Evolutionary conservation across 2,329 filamentous ascomycete genomes (phyloP), one percentile per base, ranked within the genome.

Genomic region (Nothomitra cinnamomea): DNA sequence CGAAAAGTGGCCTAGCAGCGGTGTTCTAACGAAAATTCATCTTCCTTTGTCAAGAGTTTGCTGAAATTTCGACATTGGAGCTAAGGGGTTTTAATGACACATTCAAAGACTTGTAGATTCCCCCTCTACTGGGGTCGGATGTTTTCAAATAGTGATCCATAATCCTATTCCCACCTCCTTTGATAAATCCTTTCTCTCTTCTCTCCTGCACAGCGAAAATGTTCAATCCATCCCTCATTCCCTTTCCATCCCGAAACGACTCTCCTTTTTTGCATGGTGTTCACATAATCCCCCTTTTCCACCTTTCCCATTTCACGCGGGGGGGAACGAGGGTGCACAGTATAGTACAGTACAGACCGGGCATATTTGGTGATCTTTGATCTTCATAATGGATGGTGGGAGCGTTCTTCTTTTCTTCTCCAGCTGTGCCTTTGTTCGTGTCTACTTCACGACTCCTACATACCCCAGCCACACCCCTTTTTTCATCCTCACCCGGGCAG

Each of bases 1-100:
- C 86, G 15, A 94, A 94, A 70, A 95, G 87, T 66, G 89, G 90
- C n/a, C 76, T 95, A 50, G 87, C 87, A 25, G 85, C 89, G 50
- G 85, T 87, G 51, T 95, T 95, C 64, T 94, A 67, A 55, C 19
- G 42, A 48, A 28, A 32, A 40, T 41, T 49, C 19, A 50, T 22
- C n/a, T 42, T 13, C 4, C 22, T 21, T 25, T 48, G 10, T 28
- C 22, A 25, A 22, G 10, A 22, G 6, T 22, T 22, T 22, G 15
- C 19, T 22, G 13, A 13, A 17, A 32, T 28, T 15, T 50, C 24
- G 5, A 32, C 48, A 25, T 32, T 35, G 21, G 21, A 7, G 41
- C 41, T 4, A 43, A 22, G 21, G n/a, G 4, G 17, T 43, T 43
- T 43, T 35, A 53, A 36, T 52, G 42, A 52, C 43, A 48, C 42